These are phyloP conservation scores for Geranium incanum DNA, from an alignment of 441 rosid genomes.

Conservation along the genomic window DNA sequence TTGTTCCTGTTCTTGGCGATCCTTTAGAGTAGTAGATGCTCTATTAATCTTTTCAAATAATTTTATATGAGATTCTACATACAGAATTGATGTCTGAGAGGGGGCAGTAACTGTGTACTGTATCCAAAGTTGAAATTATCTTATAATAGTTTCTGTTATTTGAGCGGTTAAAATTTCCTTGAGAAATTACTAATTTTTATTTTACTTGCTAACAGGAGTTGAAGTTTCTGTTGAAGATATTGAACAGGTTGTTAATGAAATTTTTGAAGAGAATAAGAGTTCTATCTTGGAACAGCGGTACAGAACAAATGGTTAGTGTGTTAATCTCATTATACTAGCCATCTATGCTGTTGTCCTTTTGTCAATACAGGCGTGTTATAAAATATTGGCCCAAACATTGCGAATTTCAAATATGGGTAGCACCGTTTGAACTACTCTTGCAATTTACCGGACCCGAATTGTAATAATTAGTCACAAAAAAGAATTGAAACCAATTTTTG, in stretches of 20 bases:
- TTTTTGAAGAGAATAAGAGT: conserved; percentile 57
- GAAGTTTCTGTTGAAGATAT: conserved; percentile 76
- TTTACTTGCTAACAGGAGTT: conserved; percentile 46
- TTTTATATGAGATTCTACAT: neutral
- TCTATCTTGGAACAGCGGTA: conserved; percentile 66
- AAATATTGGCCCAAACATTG: neutral
- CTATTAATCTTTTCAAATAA: neutral
- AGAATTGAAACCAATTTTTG: neutral
- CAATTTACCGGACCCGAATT: neutral
- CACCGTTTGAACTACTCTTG: neutral
- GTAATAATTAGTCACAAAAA: neutral
- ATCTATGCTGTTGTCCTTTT: neutral
- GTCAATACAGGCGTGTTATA: neutral
- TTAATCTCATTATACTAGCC: conserved; percentile 3
- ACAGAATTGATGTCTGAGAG: neutral
- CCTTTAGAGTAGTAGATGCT: neutral
- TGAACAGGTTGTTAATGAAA: conserved; percentile 40
- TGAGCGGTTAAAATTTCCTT: neutral
- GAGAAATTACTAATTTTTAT: conserved; percentile 16
- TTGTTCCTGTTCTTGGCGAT: neutral
- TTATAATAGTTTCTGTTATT: too few species aligned
- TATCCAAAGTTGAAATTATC: neutral
- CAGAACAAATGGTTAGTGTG: conserved; percentile 71
- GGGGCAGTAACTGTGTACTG: neutral
- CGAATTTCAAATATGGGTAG: neutral